A percentile compares a stretch with the other conserved stretches of the same genome.
Conservation (phyloP, 1,139 yeast genomes). For the Blastobotrys ciferrii region DNA sequence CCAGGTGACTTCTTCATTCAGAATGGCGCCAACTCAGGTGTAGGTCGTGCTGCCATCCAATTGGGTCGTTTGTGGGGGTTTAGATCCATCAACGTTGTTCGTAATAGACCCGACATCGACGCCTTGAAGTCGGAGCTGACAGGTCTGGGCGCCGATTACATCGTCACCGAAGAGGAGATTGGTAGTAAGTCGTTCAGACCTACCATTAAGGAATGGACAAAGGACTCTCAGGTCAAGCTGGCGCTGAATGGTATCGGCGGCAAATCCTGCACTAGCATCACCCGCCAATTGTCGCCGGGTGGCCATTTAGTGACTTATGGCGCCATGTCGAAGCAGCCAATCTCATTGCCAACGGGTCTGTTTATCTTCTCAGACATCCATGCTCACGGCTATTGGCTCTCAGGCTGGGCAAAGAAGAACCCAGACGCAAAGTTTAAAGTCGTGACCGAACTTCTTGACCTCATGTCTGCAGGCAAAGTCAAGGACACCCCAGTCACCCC, state of each 20-base stretch:
- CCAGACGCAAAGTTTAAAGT: conserved; percentile 61
- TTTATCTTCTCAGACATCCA: conserved; percentile 87
- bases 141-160: conserved; percentile 78
- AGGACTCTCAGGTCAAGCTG: conserved; percentile 53
- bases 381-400: conserved; percentile 91
- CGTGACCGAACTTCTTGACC: conserved; percentile 57
- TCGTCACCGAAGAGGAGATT: conserved; percentile 84
- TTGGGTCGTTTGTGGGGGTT: conserved; percentile 74
- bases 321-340: conserved; percentile 97
- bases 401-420: conserved; percentile 66
- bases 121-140: conserved; percentile 57
- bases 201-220: conserved; percentile 61
- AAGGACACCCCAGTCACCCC: conserved; percentile 60
- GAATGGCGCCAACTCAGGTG: conserved; percentile 95
- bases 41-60: conserved; percentile 91
- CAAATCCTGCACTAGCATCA: conserved; percentile 71
- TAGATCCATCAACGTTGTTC: conserved; percentile 81
- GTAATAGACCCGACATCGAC: conserved; percentile 77
- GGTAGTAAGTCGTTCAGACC: conserved; percentile 61
- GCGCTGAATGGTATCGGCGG: conserved; percentile 96
- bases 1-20: conserved; percentile 93
- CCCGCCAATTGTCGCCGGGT: conserved; percentile 71
- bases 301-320: conserved; percentile 87
- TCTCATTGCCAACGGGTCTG: conserved; percentile 79
- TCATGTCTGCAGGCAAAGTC: conserved; percentile 51